phyloP scores from a whole-genome alignment of 805 yeast species.

The Wickerhamiella nectarea region DNA sequence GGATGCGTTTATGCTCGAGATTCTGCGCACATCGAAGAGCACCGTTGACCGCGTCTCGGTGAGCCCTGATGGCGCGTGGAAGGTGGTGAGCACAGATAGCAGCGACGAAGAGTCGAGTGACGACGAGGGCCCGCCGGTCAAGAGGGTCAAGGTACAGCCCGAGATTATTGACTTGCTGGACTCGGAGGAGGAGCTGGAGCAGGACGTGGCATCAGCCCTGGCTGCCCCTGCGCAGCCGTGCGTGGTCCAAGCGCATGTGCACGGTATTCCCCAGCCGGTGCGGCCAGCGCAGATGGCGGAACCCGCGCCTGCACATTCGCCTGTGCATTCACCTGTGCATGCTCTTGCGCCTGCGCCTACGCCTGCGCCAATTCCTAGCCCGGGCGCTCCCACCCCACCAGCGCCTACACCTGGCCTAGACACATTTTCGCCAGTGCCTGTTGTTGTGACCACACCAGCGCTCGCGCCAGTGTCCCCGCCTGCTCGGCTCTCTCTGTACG shows the following conservation, averaged over 20 bases:
- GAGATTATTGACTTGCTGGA: slow-evolving; percentile 2
- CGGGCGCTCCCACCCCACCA: no score
- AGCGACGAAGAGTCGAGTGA: slow-evolving; percentile 11
- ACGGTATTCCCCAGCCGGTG: no score
- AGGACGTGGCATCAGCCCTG: not conserved
- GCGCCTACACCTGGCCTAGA: no score
- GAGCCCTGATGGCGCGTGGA: slow-evolving; percentile 65
- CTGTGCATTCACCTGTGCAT: no score
- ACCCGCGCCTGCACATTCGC: no score
- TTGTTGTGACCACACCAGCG: no score
- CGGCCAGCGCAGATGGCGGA: no score
- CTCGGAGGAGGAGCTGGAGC: slow-evolving; percentile 3
- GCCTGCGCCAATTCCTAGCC: no score
- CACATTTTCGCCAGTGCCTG: not conserved
- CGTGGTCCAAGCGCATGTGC: no score
- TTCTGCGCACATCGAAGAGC: slow-evolving; percentile 39
- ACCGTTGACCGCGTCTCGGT: slow-evolving; percentile 56
- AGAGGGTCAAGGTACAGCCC: not conserved
- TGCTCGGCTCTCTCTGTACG: no score
- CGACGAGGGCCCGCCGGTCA: slow-evolving; percentile 9
- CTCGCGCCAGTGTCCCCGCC: not conserved
- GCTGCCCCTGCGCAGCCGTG: no score
- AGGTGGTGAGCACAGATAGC: slow-evolving; percentile 19
- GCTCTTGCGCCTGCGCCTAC: no score
- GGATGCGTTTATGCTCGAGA: slow-evolving; percentile 58